Conservation (phyloP, 2,329 filamentous ascomycete genomes). For the Neopestalotiopsis sp. region DNA sequence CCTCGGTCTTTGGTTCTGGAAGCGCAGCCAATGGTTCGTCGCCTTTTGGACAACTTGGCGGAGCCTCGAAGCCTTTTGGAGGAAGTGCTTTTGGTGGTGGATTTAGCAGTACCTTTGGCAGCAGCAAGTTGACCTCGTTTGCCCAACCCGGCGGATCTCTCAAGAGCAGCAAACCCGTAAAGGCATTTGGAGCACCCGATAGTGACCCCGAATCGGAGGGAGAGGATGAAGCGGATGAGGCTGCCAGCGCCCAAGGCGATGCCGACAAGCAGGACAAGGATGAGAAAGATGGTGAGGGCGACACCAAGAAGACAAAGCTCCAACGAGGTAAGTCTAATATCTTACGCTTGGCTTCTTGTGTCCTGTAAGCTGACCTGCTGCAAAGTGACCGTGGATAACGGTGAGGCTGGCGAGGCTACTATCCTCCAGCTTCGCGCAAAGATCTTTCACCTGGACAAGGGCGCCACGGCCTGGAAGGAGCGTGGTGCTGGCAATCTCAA, state of each 20-base stretch:
- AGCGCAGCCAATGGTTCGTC: conserved; percentile 34
- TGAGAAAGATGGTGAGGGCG: conserved; percentile 37
- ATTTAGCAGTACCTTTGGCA: conserved; percentile 45
- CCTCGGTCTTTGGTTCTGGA: conserved; percentile 56
- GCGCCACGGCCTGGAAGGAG: conserved; percentile 80
- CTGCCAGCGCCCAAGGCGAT: conserved; percentile 48
- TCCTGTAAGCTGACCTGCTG: not conserved
- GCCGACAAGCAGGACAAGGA: conserved; percentile 57
- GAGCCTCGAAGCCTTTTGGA: conserved; percentile 37
- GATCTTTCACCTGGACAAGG: conserved; percentile 79
- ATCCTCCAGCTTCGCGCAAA: conserved; percentile 80
- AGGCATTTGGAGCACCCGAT: conserved; percentile 79
- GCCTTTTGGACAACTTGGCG: conserved; percentile 35
- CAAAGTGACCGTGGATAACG: conserved; percentile 76
- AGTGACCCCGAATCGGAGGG: conserved; percentile 64
- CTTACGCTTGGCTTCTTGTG: not conserved
- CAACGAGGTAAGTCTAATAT: conserved; percentile 67
- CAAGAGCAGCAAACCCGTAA: conserved; percentile 66
- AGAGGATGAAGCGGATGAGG: conserved; percentile 45
- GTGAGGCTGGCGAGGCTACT: conserved; percentile 82
- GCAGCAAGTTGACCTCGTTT: conserved; percentile 68
- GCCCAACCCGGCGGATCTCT: conserved; percentile 64
- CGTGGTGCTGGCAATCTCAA: conserved; percentile 84
- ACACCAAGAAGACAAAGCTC: conserved; percentile 69
- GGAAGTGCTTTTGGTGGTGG: conserved; percentile 55